Evolutionary conservation across 2,329 filamentous ascomycete genomes (phyloP).

Genomic region (Aureobasidium lini): DNA sequence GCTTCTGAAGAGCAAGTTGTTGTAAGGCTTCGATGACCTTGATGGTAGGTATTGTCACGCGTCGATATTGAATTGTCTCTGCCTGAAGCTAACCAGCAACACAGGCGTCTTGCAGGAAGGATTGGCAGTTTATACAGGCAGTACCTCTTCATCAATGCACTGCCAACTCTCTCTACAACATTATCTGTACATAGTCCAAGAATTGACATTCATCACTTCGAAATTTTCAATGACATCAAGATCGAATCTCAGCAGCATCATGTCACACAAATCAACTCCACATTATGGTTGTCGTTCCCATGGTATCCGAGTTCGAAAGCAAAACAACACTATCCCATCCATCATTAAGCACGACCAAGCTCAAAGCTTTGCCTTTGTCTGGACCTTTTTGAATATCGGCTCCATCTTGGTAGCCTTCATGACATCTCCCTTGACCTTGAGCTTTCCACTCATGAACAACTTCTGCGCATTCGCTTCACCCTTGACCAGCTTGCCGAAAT

Average conservation of each 20-base stretch:
- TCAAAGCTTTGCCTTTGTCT: slow-evolving; percentile 68
- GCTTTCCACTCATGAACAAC: slow-evolving; percentile 95
- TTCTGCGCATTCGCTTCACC: slow-evolving; percentile 93
- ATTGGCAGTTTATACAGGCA: too few species aligned
- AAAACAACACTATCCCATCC: neutral
- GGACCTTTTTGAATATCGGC: slow-evolving; percentile 81
- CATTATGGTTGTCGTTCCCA: neutral
- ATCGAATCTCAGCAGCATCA: too few species aligned
- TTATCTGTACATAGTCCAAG: neutral
- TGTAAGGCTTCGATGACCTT: neutral
- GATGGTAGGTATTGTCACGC: neutral
- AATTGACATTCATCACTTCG: too few species aligned
- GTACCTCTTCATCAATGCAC: too few species aligned
- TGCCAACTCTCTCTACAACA: neutral
- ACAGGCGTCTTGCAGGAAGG: neutral
- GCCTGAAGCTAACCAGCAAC: neutral
- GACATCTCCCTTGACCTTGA: slow-evolving; percentile 96
- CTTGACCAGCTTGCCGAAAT: slow-evolving; percentile 74
- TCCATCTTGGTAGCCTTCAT: slow-evolving; percentile 99
- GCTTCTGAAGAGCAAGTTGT: neutral
- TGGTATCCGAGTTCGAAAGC: neutral
- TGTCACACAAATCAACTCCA: too few species aligned
- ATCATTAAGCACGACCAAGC: neutral
- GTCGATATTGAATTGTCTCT: neutral
- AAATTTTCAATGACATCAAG: too few species aligned